phyloP scores from a whole-genome alignment of 257 asterid species.

The Plantago major region DNA sequence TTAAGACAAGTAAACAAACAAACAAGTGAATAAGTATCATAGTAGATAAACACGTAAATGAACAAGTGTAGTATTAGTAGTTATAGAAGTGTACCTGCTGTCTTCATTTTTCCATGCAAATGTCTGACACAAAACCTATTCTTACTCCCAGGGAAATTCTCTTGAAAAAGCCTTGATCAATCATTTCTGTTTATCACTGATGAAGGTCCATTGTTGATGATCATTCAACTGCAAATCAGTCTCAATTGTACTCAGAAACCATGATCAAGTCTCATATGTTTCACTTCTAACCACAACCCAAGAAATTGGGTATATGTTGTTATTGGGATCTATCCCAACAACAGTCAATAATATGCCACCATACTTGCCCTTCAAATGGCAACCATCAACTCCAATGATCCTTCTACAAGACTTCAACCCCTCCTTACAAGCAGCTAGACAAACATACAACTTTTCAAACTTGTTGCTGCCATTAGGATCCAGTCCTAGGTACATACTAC shows the following conservation, averaged over 20 bases:
- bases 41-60: no score
- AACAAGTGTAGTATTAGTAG: background rate
- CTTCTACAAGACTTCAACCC: background rate
- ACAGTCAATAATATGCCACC: background rate
- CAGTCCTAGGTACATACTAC: no score
- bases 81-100: no score
- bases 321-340: no score
- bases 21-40: no score
- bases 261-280: background rate
- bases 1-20: no score
- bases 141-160: no score
- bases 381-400: background rate
- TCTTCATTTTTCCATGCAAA: no score
- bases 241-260: background rate
- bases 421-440: background rate
- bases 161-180: background rate
- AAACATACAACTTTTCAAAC: background rate
- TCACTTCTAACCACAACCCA: background rate
- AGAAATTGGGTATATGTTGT: background rate
- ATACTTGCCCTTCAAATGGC: background rate
- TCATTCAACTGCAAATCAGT: background rate
- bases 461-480: no score
- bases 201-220: background rate
- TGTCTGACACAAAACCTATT: no score
- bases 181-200: background rate